Conservation (phyloP, 225 moss, liverwort and hornwort species). For the Sphagnum tenellum region DNA sequence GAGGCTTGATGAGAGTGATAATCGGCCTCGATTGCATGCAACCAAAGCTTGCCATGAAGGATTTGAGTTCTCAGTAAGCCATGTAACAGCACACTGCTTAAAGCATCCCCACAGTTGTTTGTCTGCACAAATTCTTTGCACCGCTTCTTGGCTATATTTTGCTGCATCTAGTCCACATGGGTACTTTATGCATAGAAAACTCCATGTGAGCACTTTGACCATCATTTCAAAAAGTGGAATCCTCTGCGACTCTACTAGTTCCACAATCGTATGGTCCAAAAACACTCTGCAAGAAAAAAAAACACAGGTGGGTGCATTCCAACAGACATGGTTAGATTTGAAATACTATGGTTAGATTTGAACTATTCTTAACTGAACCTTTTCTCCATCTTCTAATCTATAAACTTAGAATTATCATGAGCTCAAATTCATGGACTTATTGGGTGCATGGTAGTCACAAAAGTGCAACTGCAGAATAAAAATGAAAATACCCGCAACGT, state of each 20-base stretch:
- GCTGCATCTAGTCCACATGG: conserved; percentile 30
- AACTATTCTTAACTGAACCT: no score
- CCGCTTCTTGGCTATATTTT: conserved; percentile 41
- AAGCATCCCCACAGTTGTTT: conserved; percentile 35
- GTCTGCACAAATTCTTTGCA: conserved; percentile 35
- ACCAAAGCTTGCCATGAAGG: conserved; percentile 53
- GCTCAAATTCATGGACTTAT: no score
- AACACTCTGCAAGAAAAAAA: conserved; percentile 31
- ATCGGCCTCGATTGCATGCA: conserved; percentile 34
- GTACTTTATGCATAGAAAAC: conserved; percentile 54
- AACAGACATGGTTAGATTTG: no score
- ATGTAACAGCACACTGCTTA: conserved; percentile 29
- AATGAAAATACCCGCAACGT: no score
- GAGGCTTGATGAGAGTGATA: conserved; percentile 43
- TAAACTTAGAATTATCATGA: no score
- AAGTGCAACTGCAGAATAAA: no score
- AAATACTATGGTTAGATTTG: no score
- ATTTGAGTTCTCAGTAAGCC: conserved; percentile 30
- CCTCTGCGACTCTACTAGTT: conserved; percentile 30
- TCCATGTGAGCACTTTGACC: conserved; percentile 54
- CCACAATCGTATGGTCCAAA: conserved; percentile 36
- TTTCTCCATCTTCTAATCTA: no score
- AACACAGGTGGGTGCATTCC: not conserved
- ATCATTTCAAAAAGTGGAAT: conserved; percentile 38
- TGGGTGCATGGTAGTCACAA: no score